Base-by-base conservation (phyloP, 78 protist species). In the Ministeria vibrans region DNA sequence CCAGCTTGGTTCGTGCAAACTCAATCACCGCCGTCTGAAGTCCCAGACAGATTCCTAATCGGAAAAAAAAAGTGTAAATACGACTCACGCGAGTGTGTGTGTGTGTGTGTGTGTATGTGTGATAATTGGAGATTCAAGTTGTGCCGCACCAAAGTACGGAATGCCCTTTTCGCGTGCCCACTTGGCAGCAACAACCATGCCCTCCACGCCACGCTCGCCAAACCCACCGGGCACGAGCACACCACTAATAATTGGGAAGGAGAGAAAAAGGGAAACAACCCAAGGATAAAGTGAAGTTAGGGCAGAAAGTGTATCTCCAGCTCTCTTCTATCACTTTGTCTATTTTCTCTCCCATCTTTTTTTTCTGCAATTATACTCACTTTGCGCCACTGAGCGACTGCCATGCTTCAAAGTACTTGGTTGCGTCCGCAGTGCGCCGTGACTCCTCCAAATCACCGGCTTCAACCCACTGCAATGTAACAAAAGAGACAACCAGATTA, bases 151-250 rank as follows among this genome's bases (percentile, higher is more conserved):
- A 30, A 89, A 72, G 77, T 71, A 96, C 5, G 99, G 99, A 74
- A 77, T 88, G n/a, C 83, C 82, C 36, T 75, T 38, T 27, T 77
- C 82, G 23, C 99, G 92, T 2, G 97, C 96, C 73, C 85, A 90
- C 36, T 83, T 28, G 30, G 90, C 93, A 0, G 98, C 94, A 4
- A 38, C 55, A 42, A 97, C 86, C 88, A 88, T 94, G 41, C 87
- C 91, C 70, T 92, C 96, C 25, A 91, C 66, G 43, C 98, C 99
- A 39, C 99, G 92, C 55, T 77, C 87, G 34, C 98, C 97, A 71
- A 97, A 97, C 39, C 99, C 99, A 42, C 99, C 99, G 25, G 99
- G 98, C 0, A 97, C 93, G 15, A 97, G 63, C n/a, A 97, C 77
- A 30, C 99, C 99, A 79, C 91, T 80, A 69, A 72, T 5, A 68